These are phyloP conservation scores for Funneliformis mosseae DNA, from an alignment of 192 early-diverging fungal species.

Conservation along the genomic window DNA sequence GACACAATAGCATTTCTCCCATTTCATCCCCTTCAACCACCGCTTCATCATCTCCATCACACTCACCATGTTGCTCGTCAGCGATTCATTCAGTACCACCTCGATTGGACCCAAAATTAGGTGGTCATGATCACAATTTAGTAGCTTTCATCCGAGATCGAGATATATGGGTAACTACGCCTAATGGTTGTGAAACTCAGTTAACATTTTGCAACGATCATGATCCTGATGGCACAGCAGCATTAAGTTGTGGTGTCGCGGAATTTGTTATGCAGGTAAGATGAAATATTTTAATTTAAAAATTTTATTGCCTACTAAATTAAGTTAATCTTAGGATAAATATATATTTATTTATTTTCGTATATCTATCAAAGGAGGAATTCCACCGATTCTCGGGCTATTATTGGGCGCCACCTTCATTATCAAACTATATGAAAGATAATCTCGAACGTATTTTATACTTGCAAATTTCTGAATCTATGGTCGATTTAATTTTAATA, in stretches of 20 bases:
- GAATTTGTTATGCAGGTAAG: slow-evolving; percentile 72
- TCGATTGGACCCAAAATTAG: slow-evolving; percentile 59
- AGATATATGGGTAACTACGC: slow-evolving; percentile 62
- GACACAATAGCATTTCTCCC: background rate
- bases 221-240: slow-evolving; percentile 29
- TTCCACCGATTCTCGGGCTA: slow-evolving; percentile 68
- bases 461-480: slow-evolving; percentile 57
- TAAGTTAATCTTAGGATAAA: background rate
- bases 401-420: slow-evolving; percentile 52
- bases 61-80: slow-evolving; percentile 20
- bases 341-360: background rate
- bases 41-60: slow-evolving; percentile 31
- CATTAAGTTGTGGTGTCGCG: slow-evolving; percentile 58
- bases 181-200: slow-evolving; percentile 56
- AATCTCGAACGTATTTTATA: slow-evolving; percentile 57
- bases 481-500: slow-evolving; percentile 56
- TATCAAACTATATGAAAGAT: background rate
- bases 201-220: slow-evolving; percentile 57
- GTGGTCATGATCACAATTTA: slow-evolving; percentile 50
- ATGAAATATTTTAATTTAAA: slow-evolving; percentile 1
- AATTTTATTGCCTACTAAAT: background rate
- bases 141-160: slow-evolving; percentile 63
- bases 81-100: slow-evolving; percentile 16
- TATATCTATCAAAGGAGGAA: slow-evolving; percentile 52
- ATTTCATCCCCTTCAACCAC: slow-evolving; percentile 32